A percentile compares a stretch with the other conserved stretches of the same genome.
phyloP scores from a whole-genome alignment of 225 moss, liverwort and hornwort genomes.

The Bryoerythrophyllum caledonicum region DNA sequence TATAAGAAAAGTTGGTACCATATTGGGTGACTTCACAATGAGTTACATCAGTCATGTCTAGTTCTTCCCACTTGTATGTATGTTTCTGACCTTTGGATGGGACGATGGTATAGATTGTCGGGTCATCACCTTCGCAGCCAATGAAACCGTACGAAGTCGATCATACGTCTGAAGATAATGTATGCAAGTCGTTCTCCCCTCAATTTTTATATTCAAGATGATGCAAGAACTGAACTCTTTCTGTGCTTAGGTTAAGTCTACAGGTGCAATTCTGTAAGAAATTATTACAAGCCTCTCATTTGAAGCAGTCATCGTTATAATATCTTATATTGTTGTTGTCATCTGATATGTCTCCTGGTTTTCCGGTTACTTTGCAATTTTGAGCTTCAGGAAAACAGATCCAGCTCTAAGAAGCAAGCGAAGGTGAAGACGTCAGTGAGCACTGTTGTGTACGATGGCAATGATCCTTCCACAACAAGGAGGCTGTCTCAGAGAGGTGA shows the following conservation, averaged over 20 bases:
- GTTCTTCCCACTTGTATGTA: background rate
- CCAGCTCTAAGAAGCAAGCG: slow-evolving; percentile 33
- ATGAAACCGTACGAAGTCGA: slow-evolving; percentile 35
- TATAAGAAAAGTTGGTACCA: no score
- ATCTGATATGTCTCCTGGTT: background rate
- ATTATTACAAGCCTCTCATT: background rate
- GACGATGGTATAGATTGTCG: slow-evolving; percentile 30
- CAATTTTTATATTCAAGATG: background rate
- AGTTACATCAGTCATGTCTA: background rate
- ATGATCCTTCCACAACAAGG: slow-evolving; percentile 40
- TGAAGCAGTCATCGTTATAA: background rate
- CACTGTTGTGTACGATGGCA: slow-evolving; percentile 44
- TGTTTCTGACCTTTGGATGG: background rate
- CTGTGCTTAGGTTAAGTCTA: background rate
- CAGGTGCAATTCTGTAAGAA: background rate
- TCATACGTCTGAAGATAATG: slow-evolving; percentile 41
- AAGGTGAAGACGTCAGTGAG: slow-evolving; percentile 31
- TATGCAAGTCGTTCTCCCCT: slow-evolving; percentile 24
- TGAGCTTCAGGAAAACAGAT: slow-evolving; percentile 42
- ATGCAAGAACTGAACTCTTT: background rate
- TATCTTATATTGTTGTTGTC: background rate
- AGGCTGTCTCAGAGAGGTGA: slow-evolving; percentile 44
- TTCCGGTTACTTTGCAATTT: background rate
- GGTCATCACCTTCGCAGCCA: slow-evolving; percentile 33
- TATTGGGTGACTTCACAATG: no score